These are phyloP conservation scores for Cyclotella choctawhatcheeana DNA, from an alignment of 108 stramenopile species.

Conservation along the genomic window DNA sequence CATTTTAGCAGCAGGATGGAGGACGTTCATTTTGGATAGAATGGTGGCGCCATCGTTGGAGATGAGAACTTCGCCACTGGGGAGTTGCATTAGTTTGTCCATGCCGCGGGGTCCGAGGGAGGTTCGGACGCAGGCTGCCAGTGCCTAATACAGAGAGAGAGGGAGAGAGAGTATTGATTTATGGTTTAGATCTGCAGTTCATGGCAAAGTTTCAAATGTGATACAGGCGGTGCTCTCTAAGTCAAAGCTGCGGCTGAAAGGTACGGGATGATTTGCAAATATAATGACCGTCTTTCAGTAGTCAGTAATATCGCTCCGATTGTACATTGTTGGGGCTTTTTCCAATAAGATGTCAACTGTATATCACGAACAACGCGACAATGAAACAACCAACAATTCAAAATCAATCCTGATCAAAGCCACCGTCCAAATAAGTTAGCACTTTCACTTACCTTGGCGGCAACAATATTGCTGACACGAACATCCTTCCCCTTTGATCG, in stretches of 20 bases:
- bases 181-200: no score
- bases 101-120: constrained; percentile 98
- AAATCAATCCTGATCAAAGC: background rate
- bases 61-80: constrained; percentile 96
- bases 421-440: background rate
- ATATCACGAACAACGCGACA: background rate
- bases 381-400: background rate
- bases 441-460: constrained; percentile 86
- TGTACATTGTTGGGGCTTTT: no score
- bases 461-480: constrained; percentile 96
- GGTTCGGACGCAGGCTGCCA: constrained; percentile 97
- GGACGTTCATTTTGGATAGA: constrained; percentile 94
- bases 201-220: background rate
- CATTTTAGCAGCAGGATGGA: constrained; percentile 99
- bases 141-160: constrained; percentile 60
- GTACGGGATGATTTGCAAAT: no score
- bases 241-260: background rate
- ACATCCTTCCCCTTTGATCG: constrained; percentile 96
- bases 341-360: no score
- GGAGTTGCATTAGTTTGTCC: constrained; percentile 98
- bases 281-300: no score
- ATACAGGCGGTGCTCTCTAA: background rate
- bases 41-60: constrained; percentile 99
- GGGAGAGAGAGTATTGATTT: background rate
- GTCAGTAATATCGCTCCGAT: no score